Conservation (phyloP, 2,329 filamentous ascomycete genomes). For the Cercospora sesami region DNA sequence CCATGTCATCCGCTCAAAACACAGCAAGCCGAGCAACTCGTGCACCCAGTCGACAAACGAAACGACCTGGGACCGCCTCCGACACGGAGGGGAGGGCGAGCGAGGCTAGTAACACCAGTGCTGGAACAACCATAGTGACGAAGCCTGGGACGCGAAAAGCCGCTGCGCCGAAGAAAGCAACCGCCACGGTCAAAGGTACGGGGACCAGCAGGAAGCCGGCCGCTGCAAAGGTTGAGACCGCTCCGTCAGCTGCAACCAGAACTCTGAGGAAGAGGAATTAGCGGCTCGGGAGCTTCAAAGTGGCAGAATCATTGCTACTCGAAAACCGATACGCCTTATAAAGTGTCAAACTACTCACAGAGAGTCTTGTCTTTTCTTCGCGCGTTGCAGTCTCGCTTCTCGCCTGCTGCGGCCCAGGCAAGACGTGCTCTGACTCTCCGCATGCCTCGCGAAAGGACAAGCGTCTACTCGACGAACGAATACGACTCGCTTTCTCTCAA, state of each 20-base stretch:
- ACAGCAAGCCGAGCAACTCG: conserved; percentile 56
- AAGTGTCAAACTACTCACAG: not conserved
- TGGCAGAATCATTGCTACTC: not conserved
- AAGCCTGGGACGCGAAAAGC: conserved; percentile 39
- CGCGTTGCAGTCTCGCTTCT: not conserved
- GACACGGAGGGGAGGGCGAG: conserved; percentile 46
- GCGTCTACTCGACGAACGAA: not conserved
- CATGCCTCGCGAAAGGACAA: not conserved
- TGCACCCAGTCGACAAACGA: conserved; percentile 61
- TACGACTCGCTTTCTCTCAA: not conserved
- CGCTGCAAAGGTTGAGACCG: conserved; percentile 30
- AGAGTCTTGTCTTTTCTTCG: not conserved
- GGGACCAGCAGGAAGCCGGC: conserved; percentile 47
- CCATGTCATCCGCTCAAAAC: conserved; percentile 14
- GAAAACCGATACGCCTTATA: not conserved
- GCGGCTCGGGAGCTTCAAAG: not conserved
- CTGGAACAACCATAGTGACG: conserved; percentile 59
- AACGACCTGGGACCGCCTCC: conserved; percentile 44
- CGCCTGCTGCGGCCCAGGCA: not conserved
- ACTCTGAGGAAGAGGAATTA: conserved; percentile 38
- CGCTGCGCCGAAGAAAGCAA: conserved; percentile 20
- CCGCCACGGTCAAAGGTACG: conserved; percentile 38
- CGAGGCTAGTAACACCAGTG: conserved; percentile 62
- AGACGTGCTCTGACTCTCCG: not conserved
- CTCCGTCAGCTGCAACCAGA: conserved; percentile 30